Evolutionary conservation across 768 basidiomycete genomes (phyloP), one percentile per base, ranked within the genome.

Genomic region (Cystobasidium ongulense): DNA sequence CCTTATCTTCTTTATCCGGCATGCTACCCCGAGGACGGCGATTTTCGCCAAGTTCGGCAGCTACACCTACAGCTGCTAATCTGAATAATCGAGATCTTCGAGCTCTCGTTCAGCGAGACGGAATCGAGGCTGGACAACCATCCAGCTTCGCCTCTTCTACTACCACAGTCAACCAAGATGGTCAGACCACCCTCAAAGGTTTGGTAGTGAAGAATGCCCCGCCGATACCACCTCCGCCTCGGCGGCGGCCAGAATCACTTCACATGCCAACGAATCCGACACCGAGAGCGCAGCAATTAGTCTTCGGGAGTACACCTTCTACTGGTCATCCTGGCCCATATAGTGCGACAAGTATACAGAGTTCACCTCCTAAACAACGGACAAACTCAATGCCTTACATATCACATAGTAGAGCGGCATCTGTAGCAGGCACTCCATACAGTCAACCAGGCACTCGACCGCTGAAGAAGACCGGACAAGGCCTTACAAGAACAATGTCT

Each of bases 141-240:
- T 29, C 5, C 29, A 13, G 27, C 25, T 5, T 1, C 57, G 17
- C 57, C 1, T 13, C 23, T 13, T 15, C 57, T 29, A 3, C 2
- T 15, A 23, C 25, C 4, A 59, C 57, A 4, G 57, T 8, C 15
- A 31, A 27, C 18, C 13, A 61, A 64, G 63, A 38, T 18, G 63
- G 31, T 23, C 63, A 64, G 25, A 36, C 27, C 4, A 39, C 23
- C 5, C 31, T 35, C 53, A 54, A 27, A 11, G 43, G 41, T 5
- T 33, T 23, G 4, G 53, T 15, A 25, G 3, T 35, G 25, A 36
- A 23, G 23, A 13, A 53, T 17, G 31, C 38, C 33, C 52, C 53
- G 8, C 68, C 68, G 4, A 23, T 27, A 27, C 68, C 25, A 5
- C 54, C 54, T 31, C 68, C 68, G 68, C 68, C 53, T 1, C 53